Evolutionary conservation across 768 basidiomycete genomes (phyloP).

Genomic region (Hypholoma fasciculare): DNA sequence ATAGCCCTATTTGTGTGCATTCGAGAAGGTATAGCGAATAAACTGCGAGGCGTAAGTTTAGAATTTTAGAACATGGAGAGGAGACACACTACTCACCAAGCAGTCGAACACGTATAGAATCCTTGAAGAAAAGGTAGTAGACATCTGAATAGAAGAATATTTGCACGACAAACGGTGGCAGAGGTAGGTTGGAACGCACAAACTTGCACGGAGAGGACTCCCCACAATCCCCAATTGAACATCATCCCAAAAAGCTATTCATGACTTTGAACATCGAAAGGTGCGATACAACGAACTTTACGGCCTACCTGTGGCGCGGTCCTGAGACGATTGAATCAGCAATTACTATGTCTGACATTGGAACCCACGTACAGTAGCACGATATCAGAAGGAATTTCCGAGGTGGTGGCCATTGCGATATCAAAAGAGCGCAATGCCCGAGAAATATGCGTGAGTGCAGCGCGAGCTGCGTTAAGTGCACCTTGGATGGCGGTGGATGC

Average conservation of each 20-base stretch:
- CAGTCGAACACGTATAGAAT: background rate
- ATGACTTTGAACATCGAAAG: background rate
- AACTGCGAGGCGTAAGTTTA: background rate
- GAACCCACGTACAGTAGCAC: background rate
- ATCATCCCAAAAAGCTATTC: background rate
- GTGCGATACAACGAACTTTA: too few species aligned
- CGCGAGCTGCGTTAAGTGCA: too few species aligned
- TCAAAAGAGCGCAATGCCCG: too few species aligned
- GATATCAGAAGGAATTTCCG: background rate
- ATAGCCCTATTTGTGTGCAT: background rate
- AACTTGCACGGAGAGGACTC: background rate
- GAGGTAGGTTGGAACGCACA: background rate
- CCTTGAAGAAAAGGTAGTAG: slow-evolving; percentile 2
- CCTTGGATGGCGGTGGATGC: too few species aligned
- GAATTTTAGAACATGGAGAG: too few species aligned
- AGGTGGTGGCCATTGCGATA: background rate
- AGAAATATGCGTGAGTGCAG: too few species aligned
- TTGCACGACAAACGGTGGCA: too few species aligned
- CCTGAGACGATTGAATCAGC: background rate
- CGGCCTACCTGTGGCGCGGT: background rate
- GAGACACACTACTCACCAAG: background rate
- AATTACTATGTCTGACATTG: background rate
- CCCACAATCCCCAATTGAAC: slow-evolving; percentile 3
- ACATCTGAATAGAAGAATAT: background rate
- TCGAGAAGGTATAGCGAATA: slow-evolving; percentile 1